A percentile compares a stretch with the other conserved stretches of the same genome.
Evolutionary conservation across 768 basidiomycete genomes (phyloP).

Genomic region (Polyporus arcularius): DNA sequence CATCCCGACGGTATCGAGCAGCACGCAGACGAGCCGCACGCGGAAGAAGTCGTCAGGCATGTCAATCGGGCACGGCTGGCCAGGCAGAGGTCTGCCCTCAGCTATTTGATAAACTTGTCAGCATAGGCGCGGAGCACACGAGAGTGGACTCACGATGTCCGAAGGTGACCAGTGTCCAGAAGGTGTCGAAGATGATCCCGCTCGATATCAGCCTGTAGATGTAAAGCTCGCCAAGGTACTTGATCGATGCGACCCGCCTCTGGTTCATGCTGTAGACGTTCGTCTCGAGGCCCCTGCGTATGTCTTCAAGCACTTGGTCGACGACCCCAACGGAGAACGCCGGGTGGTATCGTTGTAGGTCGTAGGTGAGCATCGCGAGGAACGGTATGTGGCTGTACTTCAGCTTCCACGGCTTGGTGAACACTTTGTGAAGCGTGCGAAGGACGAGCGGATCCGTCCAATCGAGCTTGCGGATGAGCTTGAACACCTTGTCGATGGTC

Average conservation of each 20-base stretch:
- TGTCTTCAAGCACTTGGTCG: conserved; percentile 93
- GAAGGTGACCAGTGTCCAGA: conserved; percentile 95
- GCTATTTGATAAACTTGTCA: conserved; percentile 46
- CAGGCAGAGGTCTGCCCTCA: conserved; percentile 85
- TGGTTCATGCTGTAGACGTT: conserved; percentile 96
- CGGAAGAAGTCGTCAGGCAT: conserved; percentile 98
- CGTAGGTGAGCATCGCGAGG: conserved; percentile 93
- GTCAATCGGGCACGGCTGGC: conserved; percentile 74
- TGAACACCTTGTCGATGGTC: conserved; percentile 94
- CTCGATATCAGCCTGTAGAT: conserved; percentile 93
- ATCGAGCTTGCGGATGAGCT: conserved; percentile 88
- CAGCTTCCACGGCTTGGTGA: conserved; percentile 98
- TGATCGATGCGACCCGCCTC: conserved; percentile 85
- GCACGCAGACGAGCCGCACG: conserved; percentile 83
- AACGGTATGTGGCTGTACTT: conserved; percentile 88
- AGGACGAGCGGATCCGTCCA: conserved; percentile 80
- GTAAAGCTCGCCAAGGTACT: conserved; percentile 96
- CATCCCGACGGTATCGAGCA: conserved; percentile 95
- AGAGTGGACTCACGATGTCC: conserved; percentile 76
- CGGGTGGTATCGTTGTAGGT: conserved; percentile 90
- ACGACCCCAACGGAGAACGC: conserved; percentile 86
- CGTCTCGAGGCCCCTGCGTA: conserved; percentile 87
- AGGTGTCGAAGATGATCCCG: conserved; percentile 84
- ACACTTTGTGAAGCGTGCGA: conserved; percentile 77
- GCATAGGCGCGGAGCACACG: neutral